Evolutionary conservation across 306 rosid species (phyloP).

Genomic region (Fagus crenata): DNA sequence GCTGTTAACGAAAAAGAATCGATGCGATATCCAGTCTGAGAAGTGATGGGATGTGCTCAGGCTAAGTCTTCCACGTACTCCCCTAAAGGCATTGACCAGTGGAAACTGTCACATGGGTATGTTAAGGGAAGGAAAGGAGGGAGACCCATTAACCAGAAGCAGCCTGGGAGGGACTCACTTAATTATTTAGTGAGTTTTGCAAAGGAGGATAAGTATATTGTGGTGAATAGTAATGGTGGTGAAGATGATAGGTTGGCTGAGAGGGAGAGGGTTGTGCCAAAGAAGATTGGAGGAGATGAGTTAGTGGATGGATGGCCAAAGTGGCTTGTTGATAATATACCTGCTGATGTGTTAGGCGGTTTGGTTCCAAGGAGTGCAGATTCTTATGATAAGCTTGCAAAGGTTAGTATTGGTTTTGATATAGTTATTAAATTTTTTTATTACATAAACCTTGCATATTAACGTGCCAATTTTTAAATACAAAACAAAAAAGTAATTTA

Average conservation of each 20-base stretch:
- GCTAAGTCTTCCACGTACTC: slow-evolving; percentile 24
- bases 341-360: slow-evolving; percentile 39
- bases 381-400: slow-evolving; percentile 63
- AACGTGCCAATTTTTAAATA: too few species aligned
- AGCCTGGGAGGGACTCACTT: too few species aligned
- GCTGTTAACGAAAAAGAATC: slow-evolving; percentile 35
- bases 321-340: slow-evolving; percentile 68
- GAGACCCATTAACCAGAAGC: slow-evolving; percentile 9
- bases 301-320: slow-evolving; percentile 60
- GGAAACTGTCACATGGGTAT: slow-evolving; percentile 22
- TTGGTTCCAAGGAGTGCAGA: slow-evolving; percentile 63
- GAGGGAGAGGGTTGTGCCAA: slow-evolving; percentile 14
- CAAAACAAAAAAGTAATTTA: too few species aligned
- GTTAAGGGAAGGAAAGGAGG: slow-evolving; percentile 15
- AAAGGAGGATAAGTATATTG: slow-evolving; percentile 14
- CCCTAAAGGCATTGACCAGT: slow-evolving; percentile 17
- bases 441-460: too few species aligned
- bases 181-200: not conserved
- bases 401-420: slow-evolving; percentile 37
- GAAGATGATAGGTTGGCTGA: not conserved
- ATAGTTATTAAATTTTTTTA: not conserved
- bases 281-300: slow-evolving; percentile 51
- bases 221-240: slow-evolving; percentile 6
- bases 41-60: slow-evolving; percentile 65
- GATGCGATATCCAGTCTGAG: not conserved